Conservation (phyloP, 768 basidiomycete genomes). For the Cubamyces lactineus region DNA sequence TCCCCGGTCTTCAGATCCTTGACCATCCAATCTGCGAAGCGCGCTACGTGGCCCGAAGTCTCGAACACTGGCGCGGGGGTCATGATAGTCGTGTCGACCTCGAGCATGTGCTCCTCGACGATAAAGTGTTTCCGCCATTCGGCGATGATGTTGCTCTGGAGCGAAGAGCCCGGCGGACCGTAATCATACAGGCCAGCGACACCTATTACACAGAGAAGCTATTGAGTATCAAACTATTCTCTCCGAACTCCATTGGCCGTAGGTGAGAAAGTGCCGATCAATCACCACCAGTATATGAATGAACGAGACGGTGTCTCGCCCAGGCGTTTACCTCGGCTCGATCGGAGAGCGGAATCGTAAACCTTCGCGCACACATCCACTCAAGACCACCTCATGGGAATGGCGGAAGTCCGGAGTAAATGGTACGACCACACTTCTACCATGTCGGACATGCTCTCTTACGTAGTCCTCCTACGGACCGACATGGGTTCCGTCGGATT, state of each 20-base stretch:
- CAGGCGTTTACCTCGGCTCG: no score
- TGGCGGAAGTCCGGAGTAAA: background rate
- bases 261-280: background rate
- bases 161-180: constrained; percentile 92
- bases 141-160: constrained; percentile 95
- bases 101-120: constrained; percentile 97
- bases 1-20: constrained; percentile 95
- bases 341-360: background rate
- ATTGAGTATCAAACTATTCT: background rate
- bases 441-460: no score
- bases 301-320: no score
- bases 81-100: constrained; percentile 98
- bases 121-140: constrained; percentile 99
- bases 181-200: constrained; percentile 98
- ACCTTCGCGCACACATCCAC: background rate
- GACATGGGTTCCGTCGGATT: no score
- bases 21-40: constrained; percentile 99
- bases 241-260: background rate
- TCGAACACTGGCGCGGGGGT: constrained; percentile 94
- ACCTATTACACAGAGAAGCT: constrained; percentile 49
- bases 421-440: background rate
- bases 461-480: no score
- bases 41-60: constrained; percentile 95
- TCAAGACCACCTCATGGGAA: no score
- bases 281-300: no score